Percentiles rank a stretch among this genome's conserved stretches.
phyloP scores from a whole-genome alignment of 257 asterid genomes.

The Pogostemon cablin region DNA sequence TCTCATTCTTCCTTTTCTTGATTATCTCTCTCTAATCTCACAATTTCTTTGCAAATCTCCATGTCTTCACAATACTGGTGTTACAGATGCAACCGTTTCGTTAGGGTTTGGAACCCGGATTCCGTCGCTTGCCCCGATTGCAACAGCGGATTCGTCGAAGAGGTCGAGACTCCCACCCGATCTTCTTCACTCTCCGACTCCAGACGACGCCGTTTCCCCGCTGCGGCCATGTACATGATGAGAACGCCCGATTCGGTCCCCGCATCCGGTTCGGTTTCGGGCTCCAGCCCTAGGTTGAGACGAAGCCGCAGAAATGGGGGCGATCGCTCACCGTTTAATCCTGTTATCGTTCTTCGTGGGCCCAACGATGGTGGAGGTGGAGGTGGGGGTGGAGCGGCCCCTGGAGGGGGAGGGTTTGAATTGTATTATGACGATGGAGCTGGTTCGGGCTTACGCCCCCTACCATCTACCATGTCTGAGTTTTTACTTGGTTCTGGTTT shows the following conservation, averaged over 20 bases:
- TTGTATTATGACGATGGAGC: constrained; percentile 84
- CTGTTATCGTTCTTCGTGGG: constrained; percentile 86
- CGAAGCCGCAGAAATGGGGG: constrained; percentile 69
- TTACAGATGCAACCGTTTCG: constrained; percentile 69
- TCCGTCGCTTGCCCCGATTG: constrained; percentile 74
- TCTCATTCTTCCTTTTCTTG: not conserved
- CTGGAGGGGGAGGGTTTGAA: constrained; percentile 62
- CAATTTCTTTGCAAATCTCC: constrained; percentile 24
- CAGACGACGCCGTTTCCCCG: constrained; percentile 63
- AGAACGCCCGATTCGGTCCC: constrained; percentile 50
- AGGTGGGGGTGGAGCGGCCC: constrained; percentile 38
- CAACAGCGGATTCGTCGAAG: constrained; percentile 69
- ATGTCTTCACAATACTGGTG: constrained; percentile 73
- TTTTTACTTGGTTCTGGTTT: constrained; percentile 84
- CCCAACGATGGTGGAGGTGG: constrained; percentile 43
- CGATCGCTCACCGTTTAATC: constrained; percentile 86
- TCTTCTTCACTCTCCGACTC: constrained; percentile 63
- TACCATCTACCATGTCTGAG: constrained; percentile 76
- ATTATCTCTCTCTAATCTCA: not conserved
- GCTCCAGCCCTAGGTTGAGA: constrained; percentile 59
- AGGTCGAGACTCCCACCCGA: constrained; percentile 51
- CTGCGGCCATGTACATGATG: constrained; percentile 60
- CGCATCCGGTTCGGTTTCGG: constrained; percentile 37
- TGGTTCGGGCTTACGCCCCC: constrained; percentile 77
- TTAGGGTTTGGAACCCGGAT: constrained; percentile 55